phyloP scores from a whole-genome alignment of 257 asterid species.

The Lithospermum erythrorhizon region DNA sequence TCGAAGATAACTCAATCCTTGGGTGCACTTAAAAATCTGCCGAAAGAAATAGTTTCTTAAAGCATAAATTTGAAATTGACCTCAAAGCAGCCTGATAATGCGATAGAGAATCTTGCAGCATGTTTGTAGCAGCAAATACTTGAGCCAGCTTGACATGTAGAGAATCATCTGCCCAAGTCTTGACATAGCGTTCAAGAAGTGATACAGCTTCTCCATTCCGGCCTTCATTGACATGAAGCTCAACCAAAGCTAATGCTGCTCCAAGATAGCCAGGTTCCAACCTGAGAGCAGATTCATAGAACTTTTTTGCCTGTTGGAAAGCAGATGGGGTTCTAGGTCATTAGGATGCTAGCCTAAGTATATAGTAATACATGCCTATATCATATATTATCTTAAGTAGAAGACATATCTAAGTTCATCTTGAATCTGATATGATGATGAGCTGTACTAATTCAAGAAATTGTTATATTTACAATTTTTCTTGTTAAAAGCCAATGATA shows the following conservation, averaged over 20 bases:
- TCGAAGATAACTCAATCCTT: background rate
- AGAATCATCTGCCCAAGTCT: conserved; percentile 95
- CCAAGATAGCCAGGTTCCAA: conserved; percentile 96
- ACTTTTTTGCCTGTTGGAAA: conserved; percentile 69
- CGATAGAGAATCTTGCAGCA: conserved; percentile 85
- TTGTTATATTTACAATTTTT: too few relatives aligned
- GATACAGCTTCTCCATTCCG: conserved; percentile 86
- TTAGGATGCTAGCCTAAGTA: background rate
- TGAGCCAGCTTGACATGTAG: conserved; percentile 94
- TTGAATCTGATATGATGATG: too few relatives aligned
- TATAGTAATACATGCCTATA: too few relatives aligned
- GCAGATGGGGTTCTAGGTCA: background rate
- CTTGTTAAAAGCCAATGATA: too few relatives aligned
- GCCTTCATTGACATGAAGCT: conserved; percentile 88
- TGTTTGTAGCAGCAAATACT: conserved; percentile 82
- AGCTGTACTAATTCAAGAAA: too few relatives aligned
- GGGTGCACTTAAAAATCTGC: background rate
- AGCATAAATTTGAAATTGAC: conserved; percentile 19
- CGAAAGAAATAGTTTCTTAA: background rate
- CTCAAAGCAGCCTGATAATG: conserved; percentile 94
- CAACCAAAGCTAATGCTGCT: conserved; percentile 96
- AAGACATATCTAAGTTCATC: too few relatives aligned
- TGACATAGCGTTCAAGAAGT: conserved; percentile 76
- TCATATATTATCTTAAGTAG: background rate
- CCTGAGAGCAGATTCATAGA: conserved; percentile 93